Conservation (phyloP, 768 basidiomycete species). For the Collybiopsis luxurians region DNA sequence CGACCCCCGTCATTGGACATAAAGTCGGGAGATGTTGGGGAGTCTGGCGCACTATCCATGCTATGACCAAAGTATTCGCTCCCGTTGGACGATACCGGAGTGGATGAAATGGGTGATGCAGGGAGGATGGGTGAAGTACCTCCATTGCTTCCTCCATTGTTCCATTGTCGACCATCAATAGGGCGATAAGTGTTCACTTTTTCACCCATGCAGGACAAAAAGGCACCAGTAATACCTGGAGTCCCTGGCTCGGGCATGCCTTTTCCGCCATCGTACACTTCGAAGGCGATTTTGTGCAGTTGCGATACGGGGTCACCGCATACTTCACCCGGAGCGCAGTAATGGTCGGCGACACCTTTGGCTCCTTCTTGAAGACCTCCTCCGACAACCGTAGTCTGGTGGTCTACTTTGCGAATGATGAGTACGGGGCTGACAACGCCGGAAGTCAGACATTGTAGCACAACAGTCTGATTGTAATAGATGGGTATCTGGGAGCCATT, state of each 20-base stretch:
- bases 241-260: slow-evolving; percentile 73
- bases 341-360: slow-evolving; percentile 81
- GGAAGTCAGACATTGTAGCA: slow-evolving; percentile 90
- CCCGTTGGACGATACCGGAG: slow-evolving; percentile 50
- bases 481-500: slow-evolving; percentile 86
- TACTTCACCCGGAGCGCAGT: slow-evolving; percentile 79
- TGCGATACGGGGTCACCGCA: slow-evolving; percentile 95
- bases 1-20: slow-evolving; percentile 81
- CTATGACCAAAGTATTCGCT: slow-evolving; percentile 67
- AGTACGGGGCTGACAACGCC: slow-evolving; percentile 92
- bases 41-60: slow-evolving; percentile 66
- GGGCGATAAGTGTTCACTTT: slow-evolving; percentile 90
- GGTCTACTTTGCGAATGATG: slow-evolving; percentile 92
- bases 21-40: slow-evolving; percentile 59
- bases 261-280: slow-evolving; percentile 76
- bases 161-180: slow-evolving; percentile 81
- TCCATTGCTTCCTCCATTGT: slow-evolving; percentile 37
- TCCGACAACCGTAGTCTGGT: slow-evolving; percentile 85
- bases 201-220: slow-evolving; percentile 90
- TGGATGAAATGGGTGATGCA: slow-evolving; percentile 67
- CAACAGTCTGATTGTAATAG: slow-evolving; percentile 96
- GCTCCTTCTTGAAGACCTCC: slow-evolving; percentile 88
- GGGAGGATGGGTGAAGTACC: slow-evolving; percentile 61
- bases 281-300: slow-evolving; percentile 93
- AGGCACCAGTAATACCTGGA: slow-evolving; percentile 76